A percentile compares a stretch with the other conserved stretches of the same genome.
These are phyloP conservation scores for Vigna hirtella DNA, from an alignment of 306 rosid genomes.

Conservation along the genomic window DNA sequence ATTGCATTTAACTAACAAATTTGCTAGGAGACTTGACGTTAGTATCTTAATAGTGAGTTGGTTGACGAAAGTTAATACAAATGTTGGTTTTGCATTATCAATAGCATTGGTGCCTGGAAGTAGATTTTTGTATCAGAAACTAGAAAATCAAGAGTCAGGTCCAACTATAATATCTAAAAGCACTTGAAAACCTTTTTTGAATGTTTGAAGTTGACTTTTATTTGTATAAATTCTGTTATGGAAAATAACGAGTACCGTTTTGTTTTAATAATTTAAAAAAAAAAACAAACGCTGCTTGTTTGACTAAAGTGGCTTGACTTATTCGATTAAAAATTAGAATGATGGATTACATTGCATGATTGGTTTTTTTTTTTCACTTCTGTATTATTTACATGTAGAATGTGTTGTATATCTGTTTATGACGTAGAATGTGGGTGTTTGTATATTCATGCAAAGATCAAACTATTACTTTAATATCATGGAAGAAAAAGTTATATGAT, in stretches of 20 bases:
- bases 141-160: constrained; percentile 29
- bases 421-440: constrained; percentile 29
- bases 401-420: constrained; percentile 33
- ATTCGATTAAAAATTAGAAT: neutral
- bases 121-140: constrained; percentile 18
- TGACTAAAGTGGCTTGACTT: constrained; percentile 11
- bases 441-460: neutral
- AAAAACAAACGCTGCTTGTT: neutral
- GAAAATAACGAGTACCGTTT: constrained; percentile 22
- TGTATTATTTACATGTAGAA: constrained; percentile 13
- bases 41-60: constrained; percentile 24
- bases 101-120: neutral
- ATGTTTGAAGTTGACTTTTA: constrained; percentile 18
- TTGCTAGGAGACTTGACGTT: constrained; percentile 22
- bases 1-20: constrained; percentile 14
- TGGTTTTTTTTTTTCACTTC: neutral
- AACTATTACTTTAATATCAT: constrained; percentile 22
- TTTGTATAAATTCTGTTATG: constrained; percentile 9
- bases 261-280: neutral
- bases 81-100: constrained; percentile 12
- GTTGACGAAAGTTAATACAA: constrained; percentile 13
- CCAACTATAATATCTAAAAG: constrained; percentile 29
- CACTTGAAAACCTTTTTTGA: neutral
- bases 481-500: constrained; percentile 20
- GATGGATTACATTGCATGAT: constrained; percentile 17